Base-by-base conservation (phyloP, 768 basidiomycete genomes). In the Obba rivulosa region DNA sequence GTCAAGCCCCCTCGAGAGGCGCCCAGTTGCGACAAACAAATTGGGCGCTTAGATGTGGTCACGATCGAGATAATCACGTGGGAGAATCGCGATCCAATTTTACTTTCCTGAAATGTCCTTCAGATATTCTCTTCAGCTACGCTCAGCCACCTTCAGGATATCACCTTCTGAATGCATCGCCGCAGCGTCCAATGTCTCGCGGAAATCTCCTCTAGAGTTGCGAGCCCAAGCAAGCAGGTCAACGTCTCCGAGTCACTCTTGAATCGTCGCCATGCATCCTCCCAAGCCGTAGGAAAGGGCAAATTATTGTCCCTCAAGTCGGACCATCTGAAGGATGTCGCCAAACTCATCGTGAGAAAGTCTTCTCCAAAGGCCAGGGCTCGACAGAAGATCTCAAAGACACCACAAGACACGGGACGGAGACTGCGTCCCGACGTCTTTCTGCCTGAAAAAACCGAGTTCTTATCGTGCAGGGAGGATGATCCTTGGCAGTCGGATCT, bases 161-260 rank as follows among this genome's bases (percentile, higher is more conserved):
- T 21, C 23, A 20, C 25, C 38, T 20, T 16, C 16, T 41, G 4
- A 3, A 53, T 53, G 51, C 52, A 49, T 41, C 52, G 48, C 14
- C 48, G 31, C 23, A 34, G 43, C 42, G n/a, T 45, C 18, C 46
- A 44, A 39, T 44, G 51, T 45, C 25, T 53, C 18, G 47, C 35
- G 16, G 49, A 41, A 4, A 25, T 42, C 21, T 24, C 40, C 9
- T 34, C 17, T 20, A 48, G 21, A 24, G 35, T 23, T 24, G 24
- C 48, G 16, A n/a, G 35, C 3, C 8, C 46, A 24, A 18, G 28
- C 28, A 16, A 20, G 8, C 20, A 8, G 5, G 20, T 38, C 37
- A 8, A 8, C 8, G 20, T 20, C 5, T 17, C n/a, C 10, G 43
- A 34, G 17, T 17, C 17, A 41, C 20, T 20, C n/a, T 38, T 16